phyloP scores from a whole-genome alignment of 768 basidiomycete genomes.

The Trametopsis cervina region DNA sequence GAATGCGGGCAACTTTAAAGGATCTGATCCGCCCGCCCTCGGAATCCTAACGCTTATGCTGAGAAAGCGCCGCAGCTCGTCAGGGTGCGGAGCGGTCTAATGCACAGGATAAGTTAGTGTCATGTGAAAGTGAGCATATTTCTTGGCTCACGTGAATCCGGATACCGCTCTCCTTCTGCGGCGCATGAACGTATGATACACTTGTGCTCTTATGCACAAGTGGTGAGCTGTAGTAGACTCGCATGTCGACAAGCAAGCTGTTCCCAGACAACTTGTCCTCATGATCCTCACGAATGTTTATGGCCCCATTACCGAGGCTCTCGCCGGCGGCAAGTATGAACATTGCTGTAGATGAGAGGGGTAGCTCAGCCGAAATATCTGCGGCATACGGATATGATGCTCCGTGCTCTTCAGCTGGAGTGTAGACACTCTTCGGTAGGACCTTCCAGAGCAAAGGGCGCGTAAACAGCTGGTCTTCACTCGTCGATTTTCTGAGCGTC shows the following conservation, averaged over 20 bases:
- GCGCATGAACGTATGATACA: constrained; percentile 15
- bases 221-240: background rate
- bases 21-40: background rate
- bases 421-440: background rate
- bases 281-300: constrained; percentile 9
- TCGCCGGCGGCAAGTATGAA: constrained; percentile 15
- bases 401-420: background rate
- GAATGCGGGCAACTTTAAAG: constrained; percentile 4
- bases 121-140: constrained; percentile 8
- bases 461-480: background rate
- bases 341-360: constrained; percentile 13
- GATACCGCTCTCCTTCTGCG: constrained; percentile 16
- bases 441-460: background rate
- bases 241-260: constrained; percentile 12
- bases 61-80: constrained; percentile 7
- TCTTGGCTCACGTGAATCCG: constrained; percentile 22
- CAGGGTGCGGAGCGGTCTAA: background rate
- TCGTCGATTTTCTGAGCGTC: too few relatives aligned
- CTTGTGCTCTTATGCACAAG: constrained; percentile 4
- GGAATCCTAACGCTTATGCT: constrained; percentile 5
- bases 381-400: constrained; percentile 3
- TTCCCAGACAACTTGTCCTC: constrained; percentile 4
- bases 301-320: constrained; percentile 5
- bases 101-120: too few relatives aligned
- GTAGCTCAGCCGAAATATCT: constrained; percentile 11